Base-by-base conservation (phyloP, 2,329 filamentous ascomycete species). In the Cercospora sp. region DNA sequence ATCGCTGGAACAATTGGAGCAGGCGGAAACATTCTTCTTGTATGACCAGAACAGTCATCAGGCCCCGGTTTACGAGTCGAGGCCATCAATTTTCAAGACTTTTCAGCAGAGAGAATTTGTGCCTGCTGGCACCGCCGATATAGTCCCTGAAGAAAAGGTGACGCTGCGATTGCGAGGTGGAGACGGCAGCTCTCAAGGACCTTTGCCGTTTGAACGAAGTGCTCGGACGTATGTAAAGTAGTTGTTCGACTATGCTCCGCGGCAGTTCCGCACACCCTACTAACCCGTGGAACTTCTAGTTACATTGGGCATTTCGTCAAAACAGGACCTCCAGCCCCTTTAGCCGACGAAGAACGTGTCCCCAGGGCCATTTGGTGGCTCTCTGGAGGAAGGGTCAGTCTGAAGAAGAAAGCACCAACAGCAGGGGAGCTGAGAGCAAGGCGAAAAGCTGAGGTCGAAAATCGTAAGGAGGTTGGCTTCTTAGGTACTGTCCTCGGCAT, bases 341-440 rank as follows among this genome's bases (percentile, higher is more conserved):
- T 68, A 5, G 18, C 9, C 1, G 63, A 68, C 51, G 67, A 63
- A 26, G 67, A 68, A 48, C 63, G 63, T 3, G 63, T 68, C 3
- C 63, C 67, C 5, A 60, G 42, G 20, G n/a, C 63, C 4, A 31
- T 68, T 6, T 68, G 63, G 58, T 68, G 63, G 63, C 60, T 68
- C 13, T 64, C 63, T 42, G 67, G 67, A 33, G 67, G 67, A 30
- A 64, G 60, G 3, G 64, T 60, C 12, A 36, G 67, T 33, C 26
- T 10, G 5, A 60, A 61, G 12, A 66, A 60, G 63, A 61, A 63
- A 18, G 60, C 45, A 12, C 67, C 67, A 1, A 68, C 67, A 2
- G 67, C 63, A 16, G 63, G 60, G 2, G 63, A 68, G 42, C 13
- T 68, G 59, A 12, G 67, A n/a, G 39, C 16, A 8, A 48, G 67